Evolutionary conservation across 108 stramenopile species (phyloP).

Genomic region (Bacterosira constricta): DNA sequence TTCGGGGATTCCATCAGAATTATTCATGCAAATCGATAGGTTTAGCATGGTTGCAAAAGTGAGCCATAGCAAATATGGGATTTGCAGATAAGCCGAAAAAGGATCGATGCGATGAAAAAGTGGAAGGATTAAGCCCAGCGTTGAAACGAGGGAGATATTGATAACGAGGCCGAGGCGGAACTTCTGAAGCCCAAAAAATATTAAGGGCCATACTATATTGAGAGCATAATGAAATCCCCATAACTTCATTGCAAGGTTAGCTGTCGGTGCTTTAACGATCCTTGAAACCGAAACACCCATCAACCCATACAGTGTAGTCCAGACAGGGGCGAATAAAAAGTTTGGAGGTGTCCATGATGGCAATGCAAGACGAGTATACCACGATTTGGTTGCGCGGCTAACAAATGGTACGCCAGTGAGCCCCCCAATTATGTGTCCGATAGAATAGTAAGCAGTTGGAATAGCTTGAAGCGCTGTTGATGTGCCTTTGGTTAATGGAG

Average conservation of each 20-base stretch:
- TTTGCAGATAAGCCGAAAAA: constrained; percentile 44
- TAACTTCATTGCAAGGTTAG: constrained; percentile 16
- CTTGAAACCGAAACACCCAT: constrained; percentile 63
- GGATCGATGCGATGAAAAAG: constrained; percentile 43
- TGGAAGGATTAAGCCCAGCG: constrained; percentile 45
- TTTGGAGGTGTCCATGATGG: constrained; percentile 71
- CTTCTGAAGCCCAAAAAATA: constrained; percentile 62
- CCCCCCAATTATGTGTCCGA: constrained; percentile 54
- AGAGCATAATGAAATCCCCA: constrained; percentile 56
- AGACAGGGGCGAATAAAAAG: constrained; percentile 64
- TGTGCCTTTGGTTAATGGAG: neutral
- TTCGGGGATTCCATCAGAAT: constrained; percentile 60
- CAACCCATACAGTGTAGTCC: constrained; percentile 61
- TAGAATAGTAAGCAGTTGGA: constrained; percentile 30
- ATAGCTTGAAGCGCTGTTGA: neutral
- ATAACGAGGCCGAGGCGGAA: constrained; percentile 52
- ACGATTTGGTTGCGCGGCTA: constrained; percentile 47
- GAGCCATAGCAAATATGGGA: constrained; percentile 69
- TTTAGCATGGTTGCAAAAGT: constrained; percentile 66
- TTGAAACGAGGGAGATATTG: constrained; percentile 42
- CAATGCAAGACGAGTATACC: constrained; percentile 59
- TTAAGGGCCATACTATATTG: constrained; percentile 70
- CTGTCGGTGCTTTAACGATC: constrained; percentile 10
- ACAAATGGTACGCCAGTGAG: constrained; percentile 55
- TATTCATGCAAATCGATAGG: constrained; percentile 52